Evolutionary conservation across 1,284 basidiomycete genomes (phyloP).

Genomic region (Pseudozyma flocculosa): DNA sequence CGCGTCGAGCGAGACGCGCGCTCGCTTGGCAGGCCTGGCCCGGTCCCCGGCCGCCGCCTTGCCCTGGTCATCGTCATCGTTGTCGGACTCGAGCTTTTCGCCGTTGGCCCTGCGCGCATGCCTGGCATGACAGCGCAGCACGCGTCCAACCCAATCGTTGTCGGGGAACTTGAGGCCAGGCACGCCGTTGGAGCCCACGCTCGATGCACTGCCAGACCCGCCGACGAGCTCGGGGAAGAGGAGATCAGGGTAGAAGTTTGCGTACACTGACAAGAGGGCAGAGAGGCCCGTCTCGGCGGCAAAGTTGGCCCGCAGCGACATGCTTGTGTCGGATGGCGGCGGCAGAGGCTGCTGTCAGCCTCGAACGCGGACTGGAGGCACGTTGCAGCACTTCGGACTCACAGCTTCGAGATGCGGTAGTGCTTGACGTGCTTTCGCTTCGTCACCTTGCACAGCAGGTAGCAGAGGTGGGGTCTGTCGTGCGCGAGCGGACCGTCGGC

Average conservation of each 20-base stretch:
- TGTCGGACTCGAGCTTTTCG: slow-evolving; percentile 20
- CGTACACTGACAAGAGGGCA: slow-evolving; percentile 33
- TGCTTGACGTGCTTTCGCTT: slow-evolving; percentile 34
- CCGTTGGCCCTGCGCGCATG: slow-evolving; percentile 13
- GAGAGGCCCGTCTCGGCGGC: slow-evolving; percentile 25
- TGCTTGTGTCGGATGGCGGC: no score
- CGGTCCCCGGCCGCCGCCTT: slow-evolving; percentile 6
- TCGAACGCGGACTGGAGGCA: no score
- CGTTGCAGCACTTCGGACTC: no score
- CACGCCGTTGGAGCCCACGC: slow-evolving; percentile 13
- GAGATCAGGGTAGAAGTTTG: slow-evolving; percentile 42
- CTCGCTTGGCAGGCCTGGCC: slow-evolving; percentile 10
- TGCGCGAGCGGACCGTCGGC: no score
- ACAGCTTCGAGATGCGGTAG: slow-evolving; percentile 39
- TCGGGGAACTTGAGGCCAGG: slow-evolving; percentile 35
- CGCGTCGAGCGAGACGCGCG: neutral
- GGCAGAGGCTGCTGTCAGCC: no score
- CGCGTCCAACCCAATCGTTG: slow-evolving; percentile 21
- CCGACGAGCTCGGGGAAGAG: slow-evolving; percentile 38
- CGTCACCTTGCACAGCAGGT: slow-evolving; percentile 33
- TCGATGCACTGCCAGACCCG: slow-evolving; percentile 13
- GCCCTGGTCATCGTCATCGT: slow-evolving; percentile 9
- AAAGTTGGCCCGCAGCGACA: slow-evolving; percentile 27
- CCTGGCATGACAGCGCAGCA: slow-evolving; percentile 26
- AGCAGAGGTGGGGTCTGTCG: slow-evolving; percentile 36